Evolutionary conservation across 2,329 filamentous ascomycete genomes (phyloP), one percentile per base, ranked within the genome.

Genomic region (Aspergillus clavatus): DNA sequence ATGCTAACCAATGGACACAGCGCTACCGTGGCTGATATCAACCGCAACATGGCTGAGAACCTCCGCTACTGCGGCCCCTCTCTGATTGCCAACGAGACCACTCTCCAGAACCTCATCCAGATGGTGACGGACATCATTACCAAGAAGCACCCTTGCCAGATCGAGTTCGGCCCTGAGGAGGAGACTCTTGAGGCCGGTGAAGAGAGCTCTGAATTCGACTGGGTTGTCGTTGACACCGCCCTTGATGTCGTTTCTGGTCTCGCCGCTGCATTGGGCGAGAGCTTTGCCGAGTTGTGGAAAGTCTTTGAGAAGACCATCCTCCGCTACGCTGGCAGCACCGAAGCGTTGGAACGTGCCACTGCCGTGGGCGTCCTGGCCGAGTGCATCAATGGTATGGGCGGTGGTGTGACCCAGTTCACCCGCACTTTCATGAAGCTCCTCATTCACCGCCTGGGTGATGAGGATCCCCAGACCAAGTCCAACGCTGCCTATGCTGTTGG

Each of bases 121-220:
- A 81, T 87, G 47, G 72, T 96, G 45, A 78, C 82, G 49, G 77
- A 86, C 40, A 83, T 97, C 62, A 85, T 97, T 61, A 91, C 85
- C 52, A 90, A 91, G 70, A 84, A 87, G 51, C 93, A 98, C 72
- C 84, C 87, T 45, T 96, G 89, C 75, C 93, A 98, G 72, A 82
- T 91, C 62, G 91, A 96, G 62, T 81, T 94, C 18, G 87, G 86
- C 37, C 85, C 87, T 48, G 84, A 88, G 50, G 86, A 87, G 45
- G 89, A 91, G 57, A 81, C 85, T 51, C 78, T 82, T 45, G 82
- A 83, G n/a, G 75, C 83, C 7, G 81, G 86, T 45, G 75, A 82
- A 40, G 91, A 89, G 65, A 86, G 86, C 23, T 95, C 91, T 2
- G 93, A 98, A 72, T 95, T 95, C 61, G 93, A 97, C 74, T 97